phyloP scores from a whole-genome alignment of 2,329 filamentous ascomycete species.

The Neonectria neomacrospora region DNA sequence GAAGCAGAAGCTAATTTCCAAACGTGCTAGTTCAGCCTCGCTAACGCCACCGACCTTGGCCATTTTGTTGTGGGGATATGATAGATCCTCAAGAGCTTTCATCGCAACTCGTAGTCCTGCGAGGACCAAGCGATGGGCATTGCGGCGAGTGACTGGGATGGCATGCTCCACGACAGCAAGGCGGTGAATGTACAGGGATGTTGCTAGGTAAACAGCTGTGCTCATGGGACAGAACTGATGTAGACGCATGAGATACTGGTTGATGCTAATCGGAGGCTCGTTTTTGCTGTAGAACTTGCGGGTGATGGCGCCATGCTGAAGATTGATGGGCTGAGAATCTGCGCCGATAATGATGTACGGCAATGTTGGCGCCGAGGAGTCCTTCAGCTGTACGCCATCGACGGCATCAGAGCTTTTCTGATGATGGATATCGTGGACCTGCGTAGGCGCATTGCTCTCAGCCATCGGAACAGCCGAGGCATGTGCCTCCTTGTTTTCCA shows the following conservation, averaged over 20 bases:
- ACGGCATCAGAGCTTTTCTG: constrained; percentile 50
- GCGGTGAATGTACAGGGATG: constrained; percentile 86
- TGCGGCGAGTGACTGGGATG: constrained; percentile 83
- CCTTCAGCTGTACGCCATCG: constrained; percentile 66
- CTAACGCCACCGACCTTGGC: constrained; percentile 90
- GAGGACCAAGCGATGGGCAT: constrained; percentile 86
- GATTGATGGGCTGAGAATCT: constrained; percentile 76
- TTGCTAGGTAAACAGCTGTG: constrained; percentile 90
- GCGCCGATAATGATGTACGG: constrained; percentile 73
- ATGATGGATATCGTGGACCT: constrained; percentile 2
- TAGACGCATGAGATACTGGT: constrained; percentile 86
- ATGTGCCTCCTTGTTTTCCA: constrained; percentile 32
- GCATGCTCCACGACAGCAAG: constrained; percentile 81
- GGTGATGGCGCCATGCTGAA: constrained; percentile 87
- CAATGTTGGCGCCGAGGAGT: constrained; percentile 49
- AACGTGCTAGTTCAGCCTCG: constrained; percentile 79
- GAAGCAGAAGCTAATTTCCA: constrained; percentile 92
- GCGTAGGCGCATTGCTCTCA: constrained; percentile 14
- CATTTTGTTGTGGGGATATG: constrained; percentile 85
- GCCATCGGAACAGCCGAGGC: neutral
- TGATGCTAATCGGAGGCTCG: constrained; percentile 82
- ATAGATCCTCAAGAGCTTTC: constrained; percentile 94
- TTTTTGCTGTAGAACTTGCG: constrained; percentile 94
- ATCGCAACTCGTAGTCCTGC: constrained; percentile 88
- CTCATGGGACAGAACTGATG: constrained; percentile 95